Conservation (phyloP, 164 flowering plant species). For the Pachysandra terminalis region DNA sequence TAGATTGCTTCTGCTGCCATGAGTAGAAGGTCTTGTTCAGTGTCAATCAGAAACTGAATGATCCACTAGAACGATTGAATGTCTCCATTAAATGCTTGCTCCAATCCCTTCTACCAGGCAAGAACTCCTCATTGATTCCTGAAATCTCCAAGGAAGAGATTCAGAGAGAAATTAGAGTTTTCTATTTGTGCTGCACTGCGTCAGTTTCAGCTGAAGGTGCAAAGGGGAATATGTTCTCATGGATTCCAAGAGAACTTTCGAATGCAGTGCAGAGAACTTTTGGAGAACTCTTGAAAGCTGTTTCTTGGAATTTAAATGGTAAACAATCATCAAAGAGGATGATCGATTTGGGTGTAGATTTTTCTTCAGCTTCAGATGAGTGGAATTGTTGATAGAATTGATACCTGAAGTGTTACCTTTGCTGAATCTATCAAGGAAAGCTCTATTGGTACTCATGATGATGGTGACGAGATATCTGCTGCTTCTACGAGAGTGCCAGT, state of each 20-base stretch:
- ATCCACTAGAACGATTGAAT: slow-evolving; percentile 41
- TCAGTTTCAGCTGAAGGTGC: slow-evolving; percentile 40
- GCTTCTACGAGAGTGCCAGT: slow-evolving; percentile 74
- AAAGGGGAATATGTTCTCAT: slow-evolving; percentile 34
- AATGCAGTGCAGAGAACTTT: slow-evolving; percentile 38
- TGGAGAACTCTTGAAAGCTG: slow-evolving; percentile 33
- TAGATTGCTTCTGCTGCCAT: no score
- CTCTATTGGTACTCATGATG: slow-evolving; percentile 49
- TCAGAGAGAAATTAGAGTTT: slow-evolving; percentile 34
- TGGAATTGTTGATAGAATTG: slow-evolving; percentile 52
- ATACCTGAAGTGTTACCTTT: slow-evolving; percentile 57
- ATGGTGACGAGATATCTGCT: slow-evolving; percentile 50
- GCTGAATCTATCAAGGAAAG: slow-evolving; percentile 72
- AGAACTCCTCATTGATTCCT: slow-evolving; percentile 2
- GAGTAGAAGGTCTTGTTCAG: no score
- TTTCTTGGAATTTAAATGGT: slow-evolving; percentile 19
- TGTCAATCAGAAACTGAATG: slow-evolving; percentile 36
- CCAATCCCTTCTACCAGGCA: slow-evolving; percentile 42
- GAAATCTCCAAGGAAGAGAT: slow-evolving; percentile 15
- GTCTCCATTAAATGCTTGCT: slow-evolving; percentile 53
- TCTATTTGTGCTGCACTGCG: slow-evolving; percentile 67
- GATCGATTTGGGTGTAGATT: slow-evolving; percentile 35
- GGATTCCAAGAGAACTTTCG: slow-evolving; percentile 59
- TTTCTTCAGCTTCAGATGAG: slow-evolving; percentile 29
- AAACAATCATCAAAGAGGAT: slow-evolving; percentile 13